Evolutionary conservation across 2,329 filamentous ascomycete genomes (phyloP).

Genomic region (Phialemonium atrogriseum): DNA sequence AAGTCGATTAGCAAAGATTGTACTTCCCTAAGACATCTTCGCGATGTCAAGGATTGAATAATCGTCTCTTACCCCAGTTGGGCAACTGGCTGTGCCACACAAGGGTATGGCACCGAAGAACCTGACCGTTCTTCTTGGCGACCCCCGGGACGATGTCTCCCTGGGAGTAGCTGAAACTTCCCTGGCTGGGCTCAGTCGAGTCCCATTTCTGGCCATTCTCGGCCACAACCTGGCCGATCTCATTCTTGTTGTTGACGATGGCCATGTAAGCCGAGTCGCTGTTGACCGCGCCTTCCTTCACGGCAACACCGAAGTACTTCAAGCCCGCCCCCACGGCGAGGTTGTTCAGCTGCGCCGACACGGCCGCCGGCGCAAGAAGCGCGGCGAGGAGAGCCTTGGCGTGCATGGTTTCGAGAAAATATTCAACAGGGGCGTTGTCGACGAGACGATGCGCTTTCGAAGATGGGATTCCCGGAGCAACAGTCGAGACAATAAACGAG

Average conservation of each 20-base stretch:
- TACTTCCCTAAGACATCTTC: too few relatives aligned
- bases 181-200: constrained; percentile 47
- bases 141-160: constrained; percentile 46
- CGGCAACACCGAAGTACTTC: constrained; percentile 57
- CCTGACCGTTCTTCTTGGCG: constrained; percentile 37
- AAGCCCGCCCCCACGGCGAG: constrained; percentile 48
- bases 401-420: too few relatives aligned
- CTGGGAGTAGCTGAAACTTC: constrained; percentile 47
- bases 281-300: constrained; percentile 47
- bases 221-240: constrained; percentile 59
- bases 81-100: constrained; percentile 45
- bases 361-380: constrained; percentile 13
- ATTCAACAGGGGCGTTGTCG: too few relatives aligned
- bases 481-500: too few relatives aligned
- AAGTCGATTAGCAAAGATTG: too few relatives aligned
- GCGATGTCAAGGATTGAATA: background rate
- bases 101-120: constrained; percentile 56
- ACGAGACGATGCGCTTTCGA: too few relatives aligned
- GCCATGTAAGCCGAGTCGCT: constrained; percentile 43
- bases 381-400: too few relatives aligned
- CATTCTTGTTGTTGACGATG: constrained; percentile 43
- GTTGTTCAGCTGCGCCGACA: constrained; percentile 34
- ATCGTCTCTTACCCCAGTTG: constrained; percentile 32
- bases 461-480: too few relatives aligned
- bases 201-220: constrained; percentile 60